Percentiles rank a stretch among this genome's conserved stretches.
Evolutionary conservation across 768 basidiomycete genomes (phyloP).

Genomic region (Suillus alpinus): DNA sequence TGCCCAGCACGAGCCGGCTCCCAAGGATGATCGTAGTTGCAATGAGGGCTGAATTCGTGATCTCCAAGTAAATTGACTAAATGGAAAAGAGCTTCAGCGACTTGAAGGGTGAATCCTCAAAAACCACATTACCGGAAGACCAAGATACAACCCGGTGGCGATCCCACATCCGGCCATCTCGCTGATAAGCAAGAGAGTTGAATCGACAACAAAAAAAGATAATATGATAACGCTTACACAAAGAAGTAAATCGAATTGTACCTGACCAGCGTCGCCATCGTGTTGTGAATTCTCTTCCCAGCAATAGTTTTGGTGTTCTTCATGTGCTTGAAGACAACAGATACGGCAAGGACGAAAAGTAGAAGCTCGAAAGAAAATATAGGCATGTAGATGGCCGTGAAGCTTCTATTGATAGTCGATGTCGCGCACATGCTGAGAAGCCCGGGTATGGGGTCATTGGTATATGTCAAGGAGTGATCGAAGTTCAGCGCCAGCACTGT

Average conservation of each 20-base stretch:
- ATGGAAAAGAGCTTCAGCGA: neutral
- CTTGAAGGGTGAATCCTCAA: neutral
- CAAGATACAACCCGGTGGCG: constrained; percentile 6
- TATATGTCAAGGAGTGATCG: constrained; percentile 4
- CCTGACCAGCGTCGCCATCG: constrained; percentile 5
- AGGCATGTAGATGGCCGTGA: constrained; percentile 8
- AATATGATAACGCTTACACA: constrained; percentile 1
- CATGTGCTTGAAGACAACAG: constrained; percentile 8
- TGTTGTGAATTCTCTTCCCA: constrained; percentile 4
- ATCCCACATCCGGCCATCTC: constrained; percentile 5
- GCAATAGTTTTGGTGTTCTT: neutral
- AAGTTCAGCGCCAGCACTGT: constrained; percentile 3
- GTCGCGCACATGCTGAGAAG: constrained; percentile 6
- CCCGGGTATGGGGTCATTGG: constrained; percentile 8
- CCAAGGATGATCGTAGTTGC: constrained; percentile 6
- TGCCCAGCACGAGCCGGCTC: constrained; percentile 6
- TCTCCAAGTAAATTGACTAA: constrained; percentile 7
- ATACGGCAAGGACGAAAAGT: constrained; percentile 6
- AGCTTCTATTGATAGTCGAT: neutral
- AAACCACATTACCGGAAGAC: constrained; percentile 6
- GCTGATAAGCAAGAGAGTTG: neutral
- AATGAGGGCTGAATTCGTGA: constrained; percentile 6
- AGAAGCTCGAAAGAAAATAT: constrained; percentile 7
- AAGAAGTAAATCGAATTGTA: constrained; percentile 10
- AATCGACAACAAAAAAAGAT: neutral